Base-by-base conservation (phyloP, 768 basidiomycete genomes). In the Boletales sp. region DNA sequence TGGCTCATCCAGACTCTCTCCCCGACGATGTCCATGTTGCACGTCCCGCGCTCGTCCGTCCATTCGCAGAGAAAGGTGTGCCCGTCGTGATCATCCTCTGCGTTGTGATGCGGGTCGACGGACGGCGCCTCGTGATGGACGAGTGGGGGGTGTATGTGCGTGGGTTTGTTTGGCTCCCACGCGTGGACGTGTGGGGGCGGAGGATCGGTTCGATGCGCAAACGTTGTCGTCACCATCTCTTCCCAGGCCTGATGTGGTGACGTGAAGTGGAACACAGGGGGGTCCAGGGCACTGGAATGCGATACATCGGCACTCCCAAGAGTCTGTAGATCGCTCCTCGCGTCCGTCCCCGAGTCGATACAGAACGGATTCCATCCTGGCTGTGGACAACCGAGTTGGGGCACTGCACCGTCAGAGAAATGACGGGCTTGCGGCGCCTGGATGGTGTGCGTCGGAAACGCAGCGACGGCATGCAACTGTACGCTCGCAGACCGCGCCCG, bases 1-100 rank as follows among this genome's bases (percentile, higher is more conserved):
- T 55, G 44, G 44, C 55, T 59, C 55, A 64, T 59, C 53, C 60
- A 59, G 8, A 59, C 53, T n/a, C 50, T 46, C 36, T 62, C 55
- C 3, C 48, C 53, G 21, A 45, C 25, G 15, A 63, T 41, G 30
- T 41, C 17, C 57, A 59, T 64, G 42, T 62, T 56, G 21, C 65
- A 64, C 6, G 11, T 49, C 1, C 59, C 57, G 14, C 34, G 42
- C 34, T 59, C 41, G 38, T 62, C 57, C 8, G 48, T 59, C 63
- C 63, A 64, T 36, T 65, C 53, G 9, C 62, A 67, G 18, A 43
- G 31, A 15, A 45, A 40, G 8, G 43, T 39, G 18, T 28, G 18
- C 2, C 13, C 46, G 8, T 55, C 57, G 6, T 62, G 49, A n/a
- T 56, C 49, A 13, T 44, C 48, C 0, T 58, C 51, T 1, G 11